Conservation (phyloP, 2,329 filamentous ascomycete genomes). For the Colletotrichum incanum region DNA sequence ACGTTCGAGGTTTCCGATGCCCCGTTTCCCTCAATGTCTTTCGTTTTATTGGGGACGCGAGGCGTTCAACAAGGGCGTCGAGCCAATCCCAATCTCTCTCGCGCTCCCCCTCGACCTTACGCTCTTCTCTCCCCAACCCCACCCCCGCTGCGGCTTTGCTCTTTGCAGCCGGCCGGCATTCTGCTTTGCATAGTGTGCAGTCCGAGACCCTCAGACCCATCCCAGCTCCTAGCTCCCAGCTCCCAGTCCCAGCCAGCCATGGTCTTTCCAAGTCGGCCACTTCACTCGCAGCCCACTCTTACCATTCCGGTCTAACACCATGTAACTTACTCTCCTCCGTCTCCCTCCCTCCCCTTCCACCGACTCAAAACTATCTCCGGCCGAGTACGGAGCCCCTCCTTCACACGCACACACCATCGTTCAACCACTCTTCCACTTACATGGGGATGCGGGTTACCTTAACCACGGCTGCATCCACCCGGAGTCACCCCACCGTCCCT, state of each 20-base stretch:
- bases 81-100: conserved; percentile 16
- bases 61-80: conserved; percentile 41
- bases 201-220: conserved; percentile 11
- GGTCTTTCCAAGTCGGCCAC: too few species aligned
- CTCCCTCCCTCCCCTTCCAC: too few species aligned
- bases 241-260: too few species aligned
- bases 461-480: conserved; percentile 28
- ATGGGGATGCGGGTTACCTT: conserved; percentile 28
- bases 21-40: conserved; percentile 34
- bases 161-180: conserved; percentile 20
- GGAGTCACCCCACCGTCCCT: conserved; percentile 31
- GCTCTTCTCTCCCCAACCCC: conserved; percentile 15
- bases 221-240: too few species aligned
- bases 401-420: not conserved
- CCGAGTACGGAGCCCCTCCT: not conserved
- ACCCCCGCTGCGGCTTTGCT: conserved; percentile 35
- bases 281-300: too few species aligned
- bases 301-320: too few species aligned
- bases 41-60: conserved; percentile 39
- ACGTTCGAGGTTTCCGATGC: not conserved
- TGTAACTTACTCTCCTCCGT: too few species aligned
- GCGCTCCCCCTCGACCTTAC: conserved; percentile 1
- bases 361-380: too few species aligned
- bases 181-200: conserved; percentile 22
- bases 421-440: conserved; percentile 28